Evolutionary conservation across 2,329 filamentous ascomycete species (phyloP), one percentile per base, ranked within the genome.

Genomic region (Didymella keratinophila): DNA sequence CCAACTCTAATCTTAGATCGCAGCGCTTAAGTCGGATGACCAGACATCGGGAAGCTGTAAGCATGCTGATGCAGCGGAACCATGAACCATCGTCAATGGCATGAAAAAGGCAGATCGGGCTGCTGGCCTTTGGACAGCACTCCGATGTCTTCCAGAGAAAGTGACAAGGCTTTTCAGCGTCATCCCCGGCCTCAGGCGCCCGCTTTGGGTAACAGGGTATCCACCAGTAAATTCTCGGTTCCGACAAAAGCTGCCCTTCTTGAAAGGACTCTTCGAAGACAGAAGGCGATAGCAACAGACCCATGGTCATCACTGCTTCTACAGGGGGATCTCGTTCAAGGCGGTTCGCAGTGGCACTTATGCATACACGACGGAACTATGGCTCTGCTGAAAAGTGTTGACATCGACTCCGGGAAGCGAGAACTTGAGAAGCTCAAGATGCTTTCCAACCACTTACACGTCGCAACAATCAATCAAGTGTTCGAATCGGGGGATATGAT

Each of bases 221-320:
- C 32, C 32, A 30, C 43, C 25, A 46, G 20, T 16, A 46, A 18
- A 12, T 32, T 46, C 3, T 12, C n/a, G n/a, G 45, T 53, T 9
- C 56, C 50, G 4, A 59, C 56, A 3, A 59, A 59, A 23, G 56
- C 50, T 5, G 56, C 56, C 16, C 45, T 59, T n/a, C 56, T 54
- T 12, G 21, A 45, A 21, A 42, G 25, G 21, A 45, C 54, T 5
- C 3, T 44, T 9, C 48, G 47, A 23, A 39, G 30, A 14, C 20
- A 27, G 32, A 57, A 57, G 16, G 41, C 44, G 18, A 23, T 36
- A 2, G 18, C 10, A 21, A 43, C 34, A 47, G 25, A 42, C 20
- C 54, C 47, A 12, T 57, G 54, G 54, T 27, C 45, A 34, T 39
- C 25, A 16, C n/a, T 51, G n/a, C 9, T 10, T 32, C 18, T 36